Percentiles rank a stretch among this genome's conserved stretches.
These are phyloP conservation scores for Candida adriatica DNA, from an alignment of 805 yeast species.

Conservation along the genomic window DNA sequence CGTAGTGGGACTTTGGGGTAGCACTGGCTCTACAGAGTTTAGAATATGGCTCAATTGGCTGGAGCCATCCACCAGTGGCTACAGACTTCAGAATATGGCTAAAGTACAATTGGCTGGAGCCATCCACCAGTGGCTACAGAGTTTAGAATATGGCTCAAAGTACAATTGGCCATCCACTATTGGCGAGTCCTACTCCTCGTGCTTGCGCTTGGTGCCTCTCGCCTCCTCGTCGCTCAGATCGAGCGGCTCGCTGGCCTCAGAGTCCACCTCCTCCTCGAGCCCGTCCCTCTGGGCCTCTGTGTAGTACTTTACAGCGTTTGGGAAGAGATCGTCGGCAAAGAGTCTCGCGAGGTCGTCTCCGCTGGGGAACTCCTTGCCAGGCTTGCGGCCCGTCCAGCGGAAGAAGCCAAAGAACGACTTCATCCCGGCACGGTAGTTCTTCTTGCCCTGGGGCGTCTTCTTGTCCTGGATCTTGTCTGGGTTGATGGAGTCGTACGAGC, in stretches of 20 bases:
- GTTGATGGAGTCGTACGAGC: slow-evolving; percentile 45
- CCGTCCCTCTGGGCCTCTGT: slow-evolving; percentile 66
- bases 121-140: no score
- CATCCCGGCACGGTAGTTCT: slow-evolving; percentile 62
- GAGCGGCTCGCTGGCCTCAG: slow-evolving; percentile 49
- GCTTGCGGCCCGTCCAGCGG: slow-evolving; percentile 72
- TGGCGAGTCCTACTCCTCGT: slow-evolving; percentile 7
- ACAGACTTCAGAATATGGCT: background rate
- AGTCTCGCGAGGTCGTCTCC: slow-evolving; percentile 75
- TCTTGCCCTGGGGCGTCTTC: slow-evolving; percentile 48
- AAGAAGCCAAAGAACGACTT: slow-evolving; percentile 86
- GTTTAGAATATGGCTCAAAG: no score
- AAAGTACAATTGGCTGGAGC: background rate
- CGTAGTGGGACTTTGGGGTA: no score
- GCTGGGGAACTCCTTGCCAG: slow-evolving; percentile 68
- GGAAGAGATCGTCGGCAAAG: slow-evolving; percentile 73
- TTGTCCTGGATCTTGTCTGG: slow-evolving; percentile 43
- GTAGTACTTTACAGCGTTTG: slow-evolving; percentile 78
- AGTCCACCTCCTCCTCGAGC: slow-evolving; percentile 46
- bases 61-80: no score
- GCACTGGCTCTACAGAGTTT: no score
- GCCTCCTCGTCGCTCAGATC: slow-evolving; percentile 25
- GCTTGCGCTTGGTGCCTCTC: slow-evolving; percentile 12
- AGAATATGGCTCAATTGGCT: no score
- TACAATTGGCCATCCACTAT: no score